phyloP scores from a whole-genome alignment of 129 eudicot genomes.

The Flaveria robusta region DNA sequence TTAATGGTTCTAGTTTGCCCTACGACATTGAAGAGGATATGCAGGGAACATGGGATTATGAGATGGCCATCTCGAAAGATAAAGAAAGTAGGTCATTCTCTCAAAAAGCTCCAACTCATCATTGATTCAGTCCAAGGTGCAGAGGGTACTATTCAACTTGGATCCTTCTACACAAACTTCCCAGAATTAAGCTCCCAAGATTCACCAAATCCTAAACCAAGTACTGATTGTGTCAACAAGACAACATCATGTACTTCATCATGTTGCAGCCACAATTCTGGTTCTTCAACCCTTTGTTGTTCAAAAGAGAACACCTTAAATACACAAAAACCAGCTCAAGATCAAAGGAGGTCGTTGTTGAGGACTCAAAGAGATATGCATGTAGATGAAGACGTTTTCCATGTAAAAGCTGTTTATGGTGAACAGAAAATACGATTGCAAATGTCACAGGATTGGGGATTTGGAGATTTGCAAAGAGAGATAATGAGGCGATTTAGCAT shows the following conservation, averaged over 20 bases:
- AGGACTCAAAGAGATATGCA: constrained; percentile 19
- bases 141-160: constrained; percentile 59
- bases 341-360: constrained; percentile 37
- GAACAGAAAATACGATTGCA: constrained; percentile 52
- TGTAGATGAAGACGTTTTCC: constrained; percentile 30
- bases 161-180: constrained; percentile 57
- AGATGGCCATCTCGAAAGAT: constrained; percentile 79
- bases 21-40: constrained; percentile 72
- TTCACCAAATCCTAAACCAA: constrained; percentile 3
- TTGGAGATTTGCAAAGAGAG: constrained; percentile 45
- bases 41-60: constrained; percentile 72
- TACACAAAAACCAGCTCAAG: constrained; percentile 35
- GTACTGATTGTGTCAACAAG: background rate
- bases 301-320: constrained; percentile 35
- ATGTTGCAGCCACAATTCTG: constrained; percentile 31
- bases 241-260: constrained; percentile 11
- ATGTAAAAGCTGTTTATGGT: constrained; percentile 48
- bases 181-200: constrained; percentile 52
- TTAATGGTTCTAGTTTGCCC: constrained; percentile 51
- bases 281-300: constrained; percentile 43
- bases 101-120: constrained; percentile 62
- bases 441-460: constrained; percentile 43
- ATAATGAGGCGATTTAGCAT: constrained; percentile 45
- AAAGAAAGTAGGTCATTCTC: constrained; percentile 67
- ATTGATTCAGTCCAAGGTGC: constrained; percentile 74